These are phyloP conservation scores for Podila epicladia DNA, from an alignment of 192 early-diverging fungal species.

Conservation along the genomic window DNA sequence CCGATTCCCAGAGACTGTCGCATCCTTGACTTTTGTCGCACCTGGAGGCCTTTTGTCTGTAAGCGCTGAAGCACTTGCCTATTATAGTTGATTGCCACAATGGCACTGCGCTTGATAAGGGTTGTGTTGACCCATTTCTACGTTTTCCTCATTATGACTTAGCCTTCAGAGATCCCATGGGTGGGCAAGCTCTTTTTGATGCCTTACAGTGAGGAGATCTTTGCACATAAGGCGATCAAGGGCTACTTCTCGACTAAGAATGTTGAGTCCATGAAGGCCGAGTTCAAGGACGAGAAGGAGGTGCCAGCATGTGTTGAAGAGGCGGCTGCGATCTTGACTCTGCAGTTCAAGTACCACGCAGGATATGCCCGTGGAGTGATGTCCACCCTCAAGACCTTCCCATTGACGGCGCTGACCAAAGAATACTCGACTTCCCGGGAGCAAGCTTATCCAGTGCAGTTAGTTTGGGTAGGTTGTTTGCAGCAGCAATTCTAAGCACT, in stretches of 20 bases:
- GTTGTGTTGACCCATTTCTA: neutral
- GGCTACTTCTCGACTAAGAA: constrained; percentile 38
- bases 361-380: constrained; percentile 48
- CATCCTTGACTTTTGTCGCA: constrained; percentile 36
- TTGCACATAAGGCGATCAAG: constrained; percentile 28
- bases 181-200: constrained; percentile 36
- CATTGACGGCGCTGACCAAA: constrained; percentile 14
- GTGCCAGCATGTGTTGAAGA: constrained; percentile 16
- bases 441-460: constrained; percentile 29
- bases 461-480: constrained; percentile 30
- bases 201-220: constrained; percentile 34
- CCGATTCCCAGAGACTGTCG: constrained; percentile 39
- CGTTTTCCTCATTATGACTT: neutral
- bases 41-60: constrained; percentile 44
- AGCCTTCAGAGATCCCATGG: constrained; percentile 38
- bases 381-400: constrained; percentile 37
- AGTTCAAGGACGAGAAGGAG: constrained; percentile 13
- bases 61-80: neutral
- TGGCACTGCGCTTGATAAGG: neutral
- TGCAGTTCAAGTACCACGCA: constrained; percentile 31
- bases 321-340: constrained; percentile 22
- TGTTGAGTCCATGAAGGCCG: constrained; percentile 34
- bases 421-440: constrained; percentile 14
- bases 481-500: no score
- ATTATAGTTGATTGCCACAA: neutral